These are phyloP conservation scores for Magnolia officinalis DNA, from an alignment of 164 flowering plant genomes.

Conservation along the genomic window DNA sequence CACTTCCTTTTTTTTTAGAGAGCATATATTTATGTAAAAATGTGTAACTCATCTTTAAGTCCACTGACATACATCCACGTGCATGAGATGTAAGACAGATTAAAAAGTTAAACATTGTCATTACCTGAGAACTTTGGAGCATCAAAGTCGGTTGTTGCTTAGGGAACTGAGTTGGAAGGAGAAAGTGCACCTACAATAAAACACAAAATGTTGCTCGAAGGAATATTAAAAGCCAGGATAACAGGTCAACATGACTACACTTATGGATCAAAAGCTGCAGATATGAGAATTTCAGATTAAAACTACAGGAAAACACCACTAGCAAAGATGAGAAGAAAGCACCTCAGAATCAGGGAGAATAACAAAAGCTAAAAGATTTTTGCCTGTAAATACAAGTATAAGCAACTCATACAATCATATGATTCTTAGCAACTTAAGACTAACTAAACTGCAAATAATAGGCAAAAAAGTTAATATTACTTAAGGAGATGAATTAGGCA, in stretches of 20 bases:
- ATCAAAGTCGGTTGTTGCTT: constrained; percentile 69
- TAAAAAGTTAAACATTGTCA: not conserved
- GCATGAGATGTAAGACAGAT: no score
- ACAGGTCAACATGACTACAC: not conserved
- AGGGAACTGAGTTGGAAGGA: constrained; percentile 73
- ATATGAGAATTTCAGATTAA: not conserved
- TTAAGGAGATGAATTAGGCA: no score
- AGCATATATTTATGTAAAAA: no score
- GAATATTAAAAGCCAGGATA: not conserved
- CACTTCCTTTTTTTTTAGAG: no score
- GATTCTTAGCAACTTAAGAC: no score
- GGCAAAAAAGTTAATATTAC: no score
- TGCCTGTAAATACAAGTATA: not conserved
- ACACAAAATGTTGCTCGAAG: not conserved
- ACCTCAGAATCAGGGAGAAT: not conserved
- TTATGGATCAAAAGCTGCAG: not conserved
- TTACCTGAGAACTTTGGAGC: constrained; percentile 85
- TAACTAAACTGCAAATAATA: no score
- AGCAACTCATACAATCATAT: no score
- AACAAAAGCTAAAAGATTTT: not conserved
- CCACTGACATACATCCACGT: no score
- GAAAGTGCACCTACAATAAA: constrained; percentile 56
- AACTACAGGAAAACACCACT: not conserved
- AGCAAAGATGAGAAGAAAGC: not conserved
- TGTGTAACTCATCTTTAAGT: no score